These are phyloP conservation scores for Pulicaria dysenterica DNA, from an alignment of 129 eudicot species.

Conservation along the genomic window DNA sequence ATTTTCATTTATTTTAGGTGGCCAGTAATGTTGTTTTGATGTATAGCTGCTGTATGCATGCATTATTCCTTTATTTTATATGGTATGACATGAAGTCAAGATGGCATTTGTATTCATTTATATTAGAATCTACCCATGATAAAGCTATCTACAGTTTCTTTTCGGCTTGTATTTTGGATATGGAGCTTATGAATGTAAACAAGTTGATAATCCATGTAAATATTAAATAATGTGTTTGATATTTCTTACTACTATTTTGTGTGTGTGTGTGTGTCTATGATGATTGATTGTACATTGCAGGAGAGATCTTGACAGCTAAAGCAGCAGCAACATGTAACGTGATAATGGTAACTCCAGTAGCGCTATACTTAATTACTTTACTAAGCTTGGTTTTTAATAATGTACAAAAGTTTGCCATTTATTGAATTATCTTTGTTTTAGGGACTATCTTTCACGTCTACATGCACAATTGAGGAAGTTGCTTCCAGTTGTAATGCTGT, in stretches of 20 bases:
- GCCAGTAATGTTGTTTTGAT: no score
- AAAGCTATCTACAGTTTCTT: no score
- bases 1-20: neutral
- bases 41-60: no score
- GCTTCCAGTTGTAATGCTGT: slow-evolving; percentile 82
- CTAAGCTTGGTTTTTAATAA: neutral
- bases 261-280: slow-evolving; percentile 1
- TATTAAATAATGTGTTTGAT: neutral
- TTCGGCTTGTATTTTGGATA: no score
- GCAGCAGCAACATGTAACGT: slow-evolving; percentile 77
- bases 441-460: slow-evolving; percentile 74
- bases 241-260: neutral
- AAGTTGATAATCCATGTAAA: no score
- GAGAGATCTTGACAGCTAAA: slow-evolving; percentile 85
- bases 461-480: slow-evolving; percentile 85
- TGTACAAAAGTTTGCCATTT: no score
- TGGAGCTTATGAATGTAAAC: no score
- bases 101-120: no score
- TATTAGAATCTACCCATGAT: no score
- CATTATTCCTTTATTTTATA: no score
- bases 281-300: slow-evolving; percentile 42
- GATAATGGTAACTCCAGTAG: slow-evolving; percentile 86
- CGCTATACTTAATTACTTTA: no score
- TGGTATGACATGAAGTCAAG: no score
- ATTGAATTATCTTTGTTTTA: slow-evolving; percentile 26